Conservation (phyloP, 208 protist species). For the Leishmania mexicana region DNA sequence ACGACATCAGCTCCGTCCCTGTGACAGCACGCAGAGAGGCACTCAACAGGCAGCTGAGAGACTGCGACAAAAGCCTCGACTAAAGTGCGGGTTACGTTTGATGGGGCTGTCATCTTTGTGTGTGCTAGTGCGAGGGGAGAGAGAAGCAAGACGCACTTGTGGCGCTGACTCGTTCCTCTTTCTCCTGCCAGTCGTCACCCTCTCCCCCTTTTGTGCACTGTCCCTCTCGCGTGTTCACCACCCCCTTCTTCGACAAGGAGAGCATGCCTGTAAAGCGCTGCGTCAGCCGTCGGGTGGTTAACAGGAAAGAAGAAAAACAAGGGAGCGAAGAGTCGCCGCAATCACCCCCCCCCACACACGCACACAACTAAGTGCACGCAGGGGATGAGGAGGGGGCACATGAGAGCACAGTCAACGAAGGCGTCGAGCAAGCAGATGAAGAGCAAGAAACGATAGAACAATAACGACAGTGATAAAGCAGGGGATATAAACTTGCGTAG, state of each 20-base stretch:
- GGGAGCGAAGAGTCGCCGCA: not conserved
- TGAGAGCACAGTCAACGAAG: not conserved
- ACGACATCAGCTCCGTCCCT: not conserved
- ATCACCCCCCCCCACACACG: not conserved
- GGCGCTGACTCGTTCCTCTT: not conserved
- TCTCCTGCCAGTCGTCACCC: not conserved
- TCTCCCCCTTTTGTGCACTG: not conserved
- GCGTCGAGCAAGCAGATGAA: not conserved
- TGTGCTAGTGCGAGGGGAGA: not conserved
- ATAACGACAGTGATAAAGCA: not conserved
- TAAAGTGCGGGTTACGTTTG: too few relatives aligned
- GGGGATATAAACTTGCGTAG: not conserved
- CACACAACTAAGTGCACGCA: not conserved
- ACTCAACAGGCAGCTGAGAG: not conserved
- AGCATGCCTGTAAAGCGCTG: not conserved
- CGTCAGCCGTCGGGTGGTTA: not conserved
- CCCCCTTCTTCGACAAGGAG: not conserved
- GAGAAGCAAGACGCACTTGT: not conserved
- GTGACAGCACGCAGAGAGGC: not conserved
- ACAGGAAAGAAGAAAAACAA: not conserved
- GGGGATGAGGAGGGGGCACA: not conserved
- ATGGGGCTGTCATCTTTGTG: not conserved
- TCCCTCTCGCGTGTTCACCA: not conserved
- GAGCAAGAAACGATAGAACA: not conserved
- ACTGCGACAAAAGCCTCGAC: not conserved